A percentile compares a stretch with the other conserved stretches of the same genome.
Conservation (phyloP, 495 filamentous ascomycete genomes). For the Apiosordaria backusii region DNA sequence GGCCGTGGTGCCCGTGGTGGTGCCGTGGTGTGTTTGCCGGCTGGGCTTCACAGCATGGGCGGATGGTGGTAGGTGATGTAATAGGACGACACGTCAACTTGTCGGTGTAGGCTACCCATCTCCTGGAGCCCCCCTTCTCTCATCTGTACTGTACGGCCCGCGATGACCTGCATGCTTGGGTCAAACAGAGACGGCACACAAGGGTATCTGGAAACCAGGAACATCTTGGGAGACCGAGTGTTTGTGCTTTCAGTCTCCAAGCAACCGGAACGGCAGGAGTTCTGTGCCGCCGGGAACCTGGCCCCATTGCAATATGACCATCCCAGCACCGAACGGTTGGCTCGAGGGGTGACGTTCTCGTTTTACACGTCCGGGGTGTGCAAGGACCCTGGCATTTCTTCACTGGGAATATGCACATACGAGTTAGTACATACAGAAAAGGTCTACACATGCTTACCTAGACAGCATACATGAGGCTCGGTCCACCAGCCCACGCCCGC, state of each 20-base stretch:
- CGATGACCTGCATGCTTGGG: slow-evolving; percentile 28
- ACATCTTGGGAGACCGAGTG: slow-evolving; percentile 18
- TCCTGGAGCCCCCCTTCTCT: background rate
- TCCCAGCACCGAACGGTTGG: slow-evolving; percentile 20
- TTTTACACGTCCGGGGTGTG: slow-evolving; percentile 4
- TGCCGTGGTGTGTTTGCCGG: slow-evolving; percentile 25
- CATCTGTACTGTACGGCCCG: slow-evolving; percentile 14
- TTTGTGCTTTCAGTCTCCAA: slow-evolving; percentile 17
- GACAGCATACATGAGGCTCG: background rate
- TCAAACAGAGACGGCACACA: slow-evolving; percentile 29
- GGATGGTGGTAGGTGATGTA: slow-evolving; percentile 18
- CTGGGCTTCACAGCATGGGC: slow-evolving; percentile 24
- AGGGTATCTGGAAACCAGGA: slow-evolving; percentile 13
- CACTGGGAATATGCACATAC: background rate
- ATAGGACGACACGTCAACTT: slow-evolving; percentile 34
- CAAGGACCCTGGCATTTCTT: background rate
- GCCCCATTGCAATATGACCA: slow-evolving; percentile 1
- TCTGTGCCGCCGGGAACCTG: slow-evolving; percentile 5
- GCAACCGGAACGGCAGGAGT: slow-evolving; percentile 7
- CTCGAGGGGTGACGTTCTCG: slow-evolving; percentile 22
- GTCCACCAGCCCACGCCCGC: background rate
- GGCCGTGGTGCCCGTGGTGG: slow-evolving; percentile 4
- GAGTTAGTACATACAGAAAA: background rate
- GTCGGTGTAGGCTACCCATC: slow-evolving; percentile 27
- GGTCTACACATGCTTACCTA: background rate